Evolutionary conservation across 2,329 filamentous ascomycete species (phyloP), one percentile per base, ranked within the genome.

Genomic region (Fusarium mangiferae): DNA sequence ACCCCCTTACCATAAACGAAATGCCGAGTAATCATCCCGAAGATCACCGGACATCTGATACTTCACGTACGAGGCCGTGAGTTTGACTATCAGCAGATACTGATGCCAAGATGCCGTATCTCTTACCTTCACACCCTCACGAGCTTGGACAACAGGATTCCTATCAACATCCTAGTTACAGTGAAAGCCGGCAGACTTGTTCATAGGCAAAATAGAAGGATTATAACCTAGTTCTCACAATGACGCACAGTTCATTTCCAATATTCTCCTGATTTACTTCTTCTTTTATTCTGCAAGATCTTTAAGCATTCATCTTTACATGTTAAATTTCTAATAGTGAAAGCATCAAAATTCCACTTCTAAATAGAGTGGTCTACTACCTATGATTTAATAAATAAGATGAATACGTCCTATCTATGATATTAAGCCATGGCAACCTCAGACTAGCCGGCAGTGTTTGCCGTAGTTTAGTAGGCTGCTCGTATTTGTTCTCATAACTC

Each of bases 291-390:
- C 0, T 7, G 11, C 3, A 30, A 49, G 17, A 10, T 49, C 20
- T 30, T 11, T 0, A 3, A 13, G 22, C 1, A 13, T 6, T n/a
- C 3, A 3, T 5, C 9, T 33, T 49, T n/a, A 10, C 7, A n/a
- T 2, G 5, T 13, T 4, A 1, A 7, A 10, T 7, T 13, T 7
- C 0, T 7, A 18, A 5, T 0, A 10, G 7, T 15, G 4, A 28
- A 49, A 3, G 15, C 28, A 8, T 12, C 46, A 12, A 4, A 7
- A 13, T 28, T n/a, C 8, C 13, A 1, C 24, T 7, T 28, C 18
- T 5, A 20, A 14, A 15, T 3, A 14, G 44, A 13, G 20, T 30
- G 20, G 14, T 7, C 5, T 33, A 18, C 28, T 28, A 28, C 28
- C 28, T 28, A 12, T 22, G 26, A 17, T 17, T 46, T 48, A 13